These are phyloP conservation scores for Chlorella sp. DNA, from an alignment of 139 green algal genomes.

Conservation along the genomic window DNA sequence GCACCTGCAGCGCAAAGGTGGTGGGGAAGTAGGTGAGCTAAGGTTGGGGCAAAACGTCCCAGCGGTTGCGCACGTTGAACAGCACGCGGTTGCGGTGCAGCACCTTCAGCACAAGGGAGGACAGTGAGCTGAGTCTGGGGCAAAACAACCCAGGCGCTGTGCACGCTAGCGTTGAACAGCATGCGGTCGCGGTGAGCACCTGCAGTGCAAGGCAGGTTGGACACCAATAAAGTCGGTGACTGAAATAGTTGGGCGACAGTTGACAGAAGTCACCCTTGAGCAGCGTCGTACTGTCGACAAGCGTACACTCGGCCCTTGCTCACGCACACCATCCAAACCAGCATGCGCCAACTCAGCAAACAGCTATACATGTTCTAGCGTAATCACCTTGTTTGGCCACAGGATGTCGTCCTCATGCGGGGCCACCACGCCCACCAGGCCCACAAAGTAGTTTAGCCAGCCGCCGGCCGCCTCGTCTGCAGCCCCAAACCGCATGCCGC, in stretches of 20 bases:
- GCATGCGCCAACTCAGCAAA: too few relatives aligned
- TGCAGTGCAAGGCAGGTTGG: too few relatives aligned
- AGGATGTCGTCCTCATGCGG: slow-evolving; percentile 58
- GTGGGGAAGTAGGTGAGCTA: too few relatives aligned
- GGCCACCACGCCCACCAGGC: slow-evolving; percentile 52
- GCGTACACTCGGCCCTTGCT: too few relatives aligned
- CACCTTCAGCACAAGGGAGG: slow-evolving; percentile 40
- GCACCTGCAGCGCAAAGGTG: slow-evolving; percentile 50
- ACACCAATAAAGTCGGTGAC: too few relatives aligned
- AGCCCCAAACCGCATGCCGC: slow-evolving; percentile 40
- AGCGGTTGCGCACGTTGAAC: slow-evolving; percentile 56
- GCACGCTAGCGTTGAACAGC: slow-evolving; percentile 62
- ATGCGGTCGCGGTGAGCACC: slow-evolving; percentile 53
- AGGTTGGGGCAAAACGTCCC: slow-evolving; percentile 42
- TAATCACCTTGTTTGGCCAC: slow-evolving; percentile 63
- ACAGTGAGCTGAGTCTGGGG: neutral
- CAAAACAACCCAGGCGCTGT: slow-evolving; percentile 44
- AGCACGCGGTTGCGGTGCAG: slow-evolving; percentile 55
- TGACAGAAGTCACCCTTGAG: too few relatives aligned
- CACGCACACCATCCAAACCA: too few relatives aligned
- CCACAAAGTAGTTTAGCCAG: slow-evolving; percentile 60
- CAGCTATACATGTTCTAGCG: too few relatives aligned
- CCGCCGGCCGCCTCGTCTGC: slow-evolving; percentile 38
- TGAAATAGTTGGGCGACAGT: too few relatives aligned
- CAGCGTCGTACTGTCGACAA: too few relatives aligned